These are phyloP conservation scores for Aspergillus costaricaensis DNA, from an alignment of 2,329 filamentous ascomycete species.

Conservation along the genomic window DNA sequence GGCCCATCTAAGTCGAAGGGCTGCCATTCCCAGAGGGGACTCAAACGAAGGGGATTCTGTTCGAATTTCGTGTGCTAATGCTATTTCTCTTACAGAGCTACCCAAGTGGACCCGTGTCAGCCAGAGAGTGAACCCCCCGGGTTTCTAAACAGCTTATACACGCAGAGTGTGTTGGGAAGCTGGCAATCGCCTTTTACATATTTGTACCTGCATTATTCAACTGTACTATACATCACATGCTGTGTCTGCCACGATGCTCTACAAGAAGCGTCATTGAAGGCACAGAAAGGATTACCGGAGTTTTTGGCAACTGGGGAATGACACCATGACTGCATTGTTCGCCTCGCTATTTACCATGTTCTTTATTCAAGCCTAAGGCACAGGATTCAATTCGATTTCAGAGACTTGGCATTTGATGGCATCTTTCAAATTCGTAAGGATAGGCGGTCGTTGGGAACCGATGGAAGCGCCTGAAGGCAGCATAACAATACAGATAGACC, in stretches of 20 bases:
- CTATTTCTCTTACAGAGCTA: conserved; percentile 58
- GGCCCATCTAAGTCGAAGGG: too few relatives aligned
- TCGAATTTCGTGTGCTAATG: not conserved
- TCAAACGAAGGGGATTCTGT: not conserved
- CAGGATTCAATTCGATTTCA: conserved; percentile 4
- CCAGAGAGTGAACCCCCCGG: conserved; percentile 89
- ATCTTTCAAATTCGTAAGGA: not conserved
- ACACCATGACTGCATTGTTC: conserved; percentile 21
- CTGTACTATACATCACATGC: conserved; percentile 35
- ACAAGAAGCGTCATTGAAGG: conserved; percentile 17
- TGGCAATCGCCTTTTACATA: conserved; percentile 1
- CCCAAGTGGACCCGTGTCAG: conserved; percentile 95
- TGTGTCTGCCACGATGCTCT: conserved; percentile 5
- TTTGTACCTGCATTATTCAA: conserved; percentile 13
- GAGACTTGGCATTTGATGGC: not conserved
- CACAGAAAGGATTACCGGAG: conserved; percentile 34
- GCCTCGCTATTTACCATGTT: conserved; percentile 25
- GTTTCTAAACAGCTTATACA: conserved; percentile 64
- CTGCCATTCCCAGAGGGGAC: not conserved
- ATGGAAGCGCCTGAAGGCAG: not conserved
- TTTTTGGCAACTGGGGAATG: conserved; percentile 36
- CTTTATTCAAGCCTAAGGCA: conserved; percentile 27
- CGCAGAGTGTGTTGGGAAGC: not conserved
- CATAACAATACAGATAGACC: conserved; percentile 6
- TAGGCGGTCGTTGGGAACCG: not conserved